Conservation (phyloP, 1,284 basidiomycete genomes). For the Tilletiaria anomala region DNA sequence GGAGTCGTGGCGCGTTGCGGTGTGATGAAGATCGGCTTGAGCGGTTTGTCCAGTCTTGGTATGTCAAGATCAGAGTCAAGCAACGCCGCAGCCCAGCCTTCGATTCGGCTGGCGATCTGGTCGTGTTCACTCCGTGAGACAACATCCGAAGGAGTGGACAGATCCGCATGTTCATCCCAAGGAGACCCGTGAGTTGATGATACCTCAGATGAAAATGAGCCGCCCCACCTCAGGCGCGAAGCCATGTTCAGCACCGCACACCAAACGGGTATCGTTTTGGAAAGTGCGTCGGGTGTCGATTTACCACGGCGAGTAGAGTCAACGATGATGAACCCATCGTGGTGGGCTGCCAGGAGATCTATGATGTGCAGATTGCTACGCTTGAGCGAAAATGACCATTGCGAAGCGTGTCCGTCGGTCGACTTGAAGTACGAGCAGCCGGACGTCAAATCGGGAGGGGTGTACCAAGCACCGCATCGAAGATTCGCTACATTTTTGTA, state of each 20-base stretch:
- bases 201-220: too few relatives aligned
- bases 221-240: constrained; percentile 9
- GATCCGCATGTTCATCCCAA: too few relatives aligned
- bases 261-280: constrained; percentile 92
- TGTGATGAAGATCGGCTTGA: constrained; percentile 54
- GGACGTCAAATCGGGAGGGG: constrained; percentile 47
- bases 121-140: constrained; percentile 48
- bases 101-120: constrained; percentile 54
- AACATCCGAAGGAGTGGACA: constrained; percentile 51
- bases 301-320: constrained; percentile 90
- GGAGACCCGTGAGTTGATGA: not conserved
- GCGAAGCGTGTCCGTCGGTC: constrained; percentile 75
- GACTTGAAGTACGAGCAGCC: constrained; percentile 81
- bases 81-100: constrained; percentile 54
- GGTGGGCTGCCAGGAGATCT: constrained; percentile 47
- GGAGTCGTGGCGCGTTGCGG: constrained; percentile 1
- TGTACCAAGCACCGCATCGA: constrained; percentile 88
- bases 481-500: constrained; percentile 56
- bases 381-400: constrained; percentile 32
- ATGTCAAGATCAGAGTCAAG: constrained; percentile 41
- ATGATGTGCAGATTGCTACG: constrained; percentile 72
- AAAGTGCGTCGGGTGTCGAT: constrained; percentile 81
- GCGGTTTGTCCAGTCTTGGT: constrained; percentile 44
- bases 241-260: constrained; percentile 79
- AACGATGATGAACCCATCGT: constrained; percentile 59